Evolutionary conservation across 2,329 filamentous ascomycete species (phyloP).

Genomic region (Cladosporium sphaerospermum): DNA sequence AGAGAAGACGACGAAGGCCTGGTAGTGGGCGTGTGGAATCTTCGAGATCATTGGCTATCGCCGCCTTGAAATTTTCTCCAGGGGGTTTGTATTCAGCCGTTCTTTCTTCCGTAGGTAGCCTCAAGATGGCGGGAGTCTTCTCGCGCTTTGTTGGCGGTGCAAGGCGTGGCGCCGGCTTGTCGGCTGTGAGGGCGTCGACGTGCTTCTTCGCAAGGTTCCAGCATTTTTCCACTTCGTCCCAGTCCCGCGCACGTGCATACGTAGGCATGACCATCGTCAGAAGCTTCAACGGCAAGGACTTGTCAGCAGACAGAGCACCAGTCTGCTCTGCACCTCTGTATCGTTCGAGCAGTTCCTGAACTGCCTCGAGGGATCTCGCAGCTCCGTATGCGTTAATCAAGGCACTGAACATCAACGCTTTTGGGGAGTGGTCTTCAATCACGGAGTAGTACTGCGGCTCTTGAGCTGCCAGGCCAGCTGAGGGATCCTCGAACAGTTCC

Average conservation of each 20-base stretch:
- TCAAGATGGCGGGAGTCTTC: conserved; percentile 1
- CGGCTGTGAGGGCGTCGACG: conserved; percentile 32
- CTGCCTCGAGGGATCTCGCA: conserved; percentile 27
- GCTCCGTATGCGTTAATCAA: conserved; percentile 52
- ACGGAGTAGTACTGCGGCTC: conserved; percentile 28
- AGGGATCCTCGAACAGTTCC: conserved; percentile 19
- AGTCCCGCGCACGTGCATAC: conserved; percentile 52
- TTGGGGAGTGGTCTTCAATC: neutral
- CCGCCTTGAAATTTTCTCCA: neutral
- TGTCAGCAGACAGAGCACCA: neutral
- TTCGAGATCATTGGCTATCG: neutral
- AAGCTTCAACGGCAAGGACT: conserved; percentile 47
- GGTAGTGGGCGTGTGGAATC: neutral
- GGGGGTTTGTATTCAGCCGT: neutral
- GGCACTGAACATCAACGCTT: conserved; percentile 47
- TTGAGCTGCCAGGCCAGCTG: conserved; percentile 39
- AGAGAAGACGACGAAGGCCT: conserved; percentile 33
- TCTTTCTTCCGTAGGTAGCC: neutral
- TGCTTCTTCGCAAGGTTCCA: conserved; percentile 59
- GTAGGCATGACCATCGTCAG: conserved; percentile 63
- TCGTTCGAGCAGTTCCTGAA: conserved; percentile 49
- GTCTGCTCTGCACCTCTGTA: conserved; percentile 33
- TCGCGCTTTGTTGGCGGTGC: neutral
- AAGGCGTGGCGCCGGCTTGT: neutral
- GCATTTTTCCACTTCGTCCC: conserved; percentile 55